These are phyloP conservation scores for Fallopia convolvulus DNA, from an alignment of 148 eudicot genomes.

Conservation along the genomic window DNA sequence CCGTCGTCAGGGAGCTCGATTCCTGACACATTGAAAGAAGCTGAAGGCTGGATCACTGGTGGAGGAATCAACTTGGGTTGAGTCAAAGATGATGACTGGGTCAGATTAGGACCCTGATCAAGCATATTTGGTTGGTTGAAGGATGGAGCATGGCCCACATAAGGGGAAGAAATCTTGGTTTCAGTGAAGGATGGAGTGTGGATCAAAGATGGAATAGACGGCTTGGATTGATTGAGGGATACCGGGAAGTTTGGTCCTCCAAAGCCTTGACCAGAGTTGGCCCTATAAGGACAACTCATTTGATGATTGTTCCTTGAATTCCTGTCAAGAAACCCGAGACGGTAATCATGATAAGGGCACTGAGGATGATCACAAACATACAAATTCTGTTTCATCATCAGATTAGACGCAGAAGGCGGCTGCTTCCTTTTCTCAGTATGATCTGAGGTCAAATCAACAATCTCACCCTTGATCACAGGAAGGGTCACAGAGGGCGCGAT, in stretches of 20 bases:
- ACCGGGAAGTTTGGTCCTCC: slow-evolving; percentile 16
- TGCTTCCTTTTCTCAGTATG: slow-evolving; percentile 41
- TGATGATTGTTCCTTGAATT: slow-evolving; percentile 35
- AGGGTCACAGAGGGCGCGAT: slow-evolving; percentile 8
- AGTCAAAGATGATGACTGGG: neutral
- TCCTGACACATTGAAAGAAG: slow-evolving; percentile 12
- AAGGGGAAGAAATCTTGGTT: neutral
- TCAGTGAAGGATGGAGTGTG: neutral
- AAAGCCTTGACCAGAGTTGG: slow-evolving; percentile 17
- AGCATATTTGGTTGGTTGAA: neutral
- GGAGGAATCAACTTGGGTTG: slow-evolving; percentile 11
- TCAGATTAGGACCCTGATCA: neutral
- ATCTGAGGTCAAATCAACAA: slow-evolving; percentile 23
- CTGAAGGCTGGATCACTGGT: neutral
- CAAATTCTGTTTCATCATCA: slow-evolving; percentile 18
- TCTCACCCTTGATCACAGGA: slow-evolving; percentile 43
- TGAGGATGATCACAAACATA: slow-evolving; percentile 28
- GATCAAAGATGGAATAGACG: slow-evolving; percentile 9
- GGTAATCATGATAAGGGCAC: slow-evolving; percentile 25
- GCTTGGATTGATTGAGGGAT: slow-evolving; percentile 12
- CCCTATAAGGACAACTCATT: slow-evolving; percentile 25
- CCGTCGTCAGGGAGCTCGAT: slow-evolving; percentile 40
- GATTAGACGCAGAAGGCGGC: slow-evolving; percentile 24
- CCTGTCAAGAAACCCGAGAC: slow-evolving; percentile 36
- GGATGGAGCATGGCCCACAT: neutral